A percentile compares a stretch with the other conserved stretches of the same genome.
phyloP scores from a whole-genome alignment of 148 eudicot genomes.

The Fagopyrum homotropicum region DNA sequence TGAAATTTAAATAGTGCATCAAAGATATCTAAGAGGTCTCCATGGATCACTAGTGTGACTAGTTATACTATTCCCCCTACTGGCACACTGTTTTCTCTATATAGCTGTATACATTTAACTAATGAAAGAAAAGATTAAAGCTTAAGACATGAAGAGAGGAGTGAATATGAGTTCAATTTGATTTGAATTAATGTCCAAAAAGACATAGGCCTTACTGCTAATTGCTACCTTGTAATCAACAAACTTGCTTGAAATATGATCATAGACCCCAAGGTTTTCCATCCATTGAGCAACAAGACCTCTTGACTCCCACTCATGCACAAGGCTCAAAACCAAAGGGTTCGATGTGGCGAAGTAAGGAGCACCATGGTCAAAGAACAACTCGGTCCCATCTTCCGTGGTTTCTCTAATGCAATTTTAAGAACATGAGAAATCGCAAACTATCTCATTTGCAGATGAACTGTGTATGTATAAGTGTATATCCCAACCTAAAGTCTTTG shows the following conservation, averaged over 20 bases:
- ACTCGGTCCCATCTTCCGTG: slow-evolving; percentile 68
- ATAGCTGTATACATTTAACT: background rate
- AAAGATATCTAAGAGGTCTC: no score
- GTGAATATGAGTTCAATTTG: background rate
- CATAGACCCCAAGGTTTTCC: slow-evolving; percentile 66
- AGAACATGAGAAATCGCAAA: background rate
- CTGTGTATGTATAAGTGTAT: background rate
- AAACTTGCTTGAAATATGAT: slow-evolving; percentile 52
- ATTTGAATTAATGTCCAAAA: background rate
- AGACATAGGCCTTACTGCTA: background rate
- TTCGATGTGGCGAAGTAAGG: slow-evolving; percentile 66
- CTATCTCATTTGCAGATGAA: background rate
- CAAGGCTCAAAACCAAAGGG: slow-evolving; percentile 40
- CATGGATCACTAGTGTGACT: background rate
- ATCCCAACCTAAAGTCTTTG: background rate
- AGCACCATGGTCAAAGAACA: slow-evolving; percentile 88
- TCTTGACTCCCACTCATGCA: slow-evolving; percentile 71
- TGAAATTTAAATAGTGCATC: background rate
- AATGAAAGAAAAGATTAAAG: background rate
- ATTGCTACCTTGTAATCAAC: slow-evolving; percentile 17
- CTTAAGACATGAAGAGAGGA: background rate
- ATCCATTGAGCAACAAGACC: slow-evolving; percentile 87
- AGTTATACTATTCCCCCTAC: no score
- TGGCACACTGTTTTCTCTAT: background rate
- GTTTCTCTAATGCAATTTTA: slow-evolving; percentile 41